phyloP scores from a whole-genome alignment of 495 filamentous ascomycete species.

The Aspergillus panamensis region DNA sequence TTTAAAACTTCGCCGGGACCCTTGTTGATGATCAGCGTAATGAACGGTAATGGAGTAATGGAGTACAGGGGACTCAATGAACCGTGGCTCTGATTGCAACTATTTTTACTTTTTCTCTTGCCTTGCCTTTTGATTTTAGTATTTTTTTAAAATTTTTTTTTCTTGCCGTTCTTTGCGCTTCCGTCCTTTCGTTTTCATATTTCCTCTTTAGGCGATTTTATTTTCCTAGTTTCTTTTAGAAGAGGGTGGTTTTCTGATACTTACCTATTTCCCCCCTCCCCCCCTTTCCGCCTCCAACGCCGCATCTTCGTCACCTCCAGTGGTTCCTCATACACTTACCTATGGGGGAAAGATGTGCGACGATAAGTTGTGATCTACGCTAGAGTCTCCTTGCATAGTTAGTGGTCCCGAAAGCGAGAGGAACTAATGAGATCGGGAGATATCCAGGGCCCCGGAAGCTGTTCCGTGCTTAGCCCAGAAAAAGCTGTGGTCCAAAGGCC shows the following conservation, averaged over 20 bases:
- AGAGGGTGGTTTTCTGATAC: neutral
- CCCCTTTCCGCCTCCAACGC: neutral
- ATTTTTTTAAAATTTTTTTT: slow-evolving; percentile 10
- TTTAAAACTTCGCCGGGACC: neutral
- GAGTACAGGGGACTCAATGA: neutral
- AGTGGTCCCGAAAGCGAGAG: neutral
- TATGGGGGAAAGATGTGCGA: neutral
- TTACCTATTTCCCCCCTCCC: neutral
- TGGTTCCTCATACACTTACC: neutral
- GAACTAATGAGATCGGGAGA: neutral
- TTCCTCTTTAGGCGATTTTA: neutral
- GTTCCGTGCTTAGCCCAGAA: neutral
- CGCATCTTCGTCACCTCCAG: neutral
- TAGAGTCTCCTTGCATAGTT: neutral
- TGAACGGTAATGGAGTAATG: neutral
- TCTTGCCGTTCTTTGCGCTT: neutral
- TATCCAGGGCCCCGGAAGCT: neutral
- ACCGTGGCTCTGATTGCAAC: neutral
- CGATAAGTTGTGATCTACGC: neutral
- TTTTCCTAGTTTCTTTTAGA: neutral
- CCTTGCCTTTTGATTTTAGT: neutral
- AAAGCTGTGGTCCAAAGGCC: neutral
- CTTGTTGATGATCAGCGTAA: neutral
- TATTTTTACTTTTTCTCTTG: neutral
- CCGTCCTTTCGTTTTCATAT: neutral